These are phyloP conservation scores for Nannochloropsis oceanica DNA, from an alignment of 108 stramenopile genomes.

Conservation along the genomic window DNA sequence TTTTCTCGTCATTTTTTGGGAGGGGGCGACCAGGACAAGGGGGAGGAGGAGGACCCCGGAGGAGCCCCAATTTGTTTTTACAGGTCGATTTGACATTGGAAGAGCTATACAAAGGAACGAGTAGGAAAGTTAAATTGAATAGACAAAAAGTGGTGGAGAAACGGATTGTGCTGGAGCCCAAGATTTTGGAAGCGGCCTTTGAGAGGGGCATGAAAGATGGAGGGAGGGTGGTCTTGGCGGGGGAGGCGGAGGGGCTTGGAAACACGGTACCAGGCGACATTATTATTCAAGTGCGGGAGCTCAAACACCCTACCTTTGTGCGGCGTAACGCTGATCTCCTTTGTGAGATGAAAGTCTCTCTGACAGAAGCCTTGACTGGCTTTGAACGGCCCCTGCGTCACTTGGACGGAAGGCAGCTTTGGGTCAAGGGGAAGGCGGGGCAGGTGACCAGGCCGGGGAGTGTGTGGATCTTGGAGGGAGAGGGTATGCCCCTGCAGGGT, in stretches of 20 bases:
- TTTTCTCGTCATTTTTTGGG: not conserved
- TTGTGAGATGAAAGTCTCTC: not conserved
- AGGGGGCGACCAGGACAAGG: not conserved
- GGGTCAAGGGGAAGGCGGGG: not conserved
- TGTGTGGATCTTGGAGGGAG: not conserved
- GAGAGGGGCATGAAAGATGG: not conserved
- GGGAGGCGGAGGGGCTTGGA: not conserved
- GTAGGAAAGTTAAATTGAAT: not conserved
- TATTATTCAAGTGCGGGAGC: not conserved
- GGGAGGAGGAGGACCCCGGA: not conserved
- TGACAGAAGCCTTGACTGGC: not conserved
- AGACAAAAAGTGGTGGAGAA: not conserved
- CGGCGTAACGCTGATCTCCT: not conserved
- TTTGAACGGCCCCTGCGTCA: not conserved
- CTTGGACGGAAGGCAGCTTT: not conserved
- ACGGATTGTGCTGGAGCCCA: not conserved
- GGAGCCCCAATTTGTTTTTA: not conserved
- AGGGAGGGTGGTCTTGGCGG: not conserved
- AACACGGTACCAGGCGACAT: not conserved
- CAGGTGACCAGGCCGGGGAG: not conserved
- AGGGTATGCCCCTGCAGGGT: not conserved
- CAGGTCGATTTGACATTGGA: not conserved
- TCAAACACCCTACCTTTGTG: not conserved
- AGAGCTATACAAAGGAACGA: not conserved
- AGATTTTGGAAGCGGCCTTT: not conserved